Evolutionary conservation across 352 stramenopile genomes (phyloP).

Genomic region (Phytophthora capsici): DNA sequence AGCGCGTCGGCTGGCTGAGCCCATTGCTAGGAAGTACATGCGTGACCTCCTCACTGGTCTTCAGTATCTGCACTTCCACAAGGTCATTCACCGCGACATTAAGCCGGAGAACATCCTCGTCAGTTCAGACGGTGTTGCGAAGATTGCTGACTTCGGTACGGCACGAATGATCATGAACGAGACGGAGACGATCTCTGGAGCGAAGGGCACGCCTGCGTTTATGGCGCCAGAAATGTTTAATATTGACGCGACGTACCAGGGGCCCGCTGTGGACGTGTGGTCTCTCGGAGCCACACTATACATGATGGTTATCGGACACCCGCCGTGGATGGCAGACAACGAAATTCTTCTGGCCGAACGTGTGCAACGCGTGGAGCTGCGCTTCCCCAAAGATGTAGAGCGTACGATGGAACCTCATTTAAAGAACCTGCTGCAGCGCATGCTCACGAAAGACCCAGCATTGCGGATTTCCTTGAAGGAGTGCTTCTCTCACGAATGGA

Average conservation of each 20-base stretch:
- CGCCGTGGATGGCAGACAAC: conserved; percentile 91
- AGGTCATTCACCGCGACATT: conserved; percentile 94
- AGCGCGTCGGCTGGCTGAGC: conserved; percentile 65
- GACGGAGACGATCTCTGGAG: conserved; percentile 82
- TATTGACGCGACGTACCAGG: conserved; percentile 88
- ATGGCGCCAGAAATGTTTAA: conserved; percentile 94
- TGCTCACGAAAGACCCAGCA: conserved; percentile 90
- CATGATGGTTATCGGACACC: conserved; percentile 92
- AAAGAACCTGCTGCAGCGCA: conserved; percentile 91
- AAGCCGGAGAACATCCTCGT: conserved; percentile 92
- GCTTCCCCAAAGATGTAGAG: conserved; percentile 80
- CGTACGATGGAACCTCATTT: conserved; percentile 85
- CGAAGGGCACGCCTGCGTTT: conserved; percentile 89
- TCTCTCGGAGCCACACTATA: conserved; percentile 92
- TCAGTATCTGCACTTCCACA: conserved; percentile 94
- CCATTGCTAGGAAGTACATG: conserved; percentile 86
- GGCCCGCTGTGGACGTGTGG: conserved; percentile 88
- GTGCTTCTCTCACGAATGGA: conserved; percentile 92
- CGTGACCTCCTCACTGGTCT: conserved; percentile 89
- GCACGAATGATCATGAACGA: conserved; percentile 93
- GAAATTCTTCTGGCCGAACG: conserved; percentile 87
- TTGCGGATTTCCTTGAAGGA: conserved; percentile 82
- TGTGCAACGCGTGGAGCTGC: conserved; percentile 89
- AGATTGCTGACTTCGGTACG: conserved; percentile 92
- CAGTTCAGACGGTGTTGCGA: conserved; percentile 80